These are phyloP conservation scores for Penicillium verhagenii DNA, from an alignment of 495 filamentous ascomycete genomes.

Conservation along the genomic window DNA sequence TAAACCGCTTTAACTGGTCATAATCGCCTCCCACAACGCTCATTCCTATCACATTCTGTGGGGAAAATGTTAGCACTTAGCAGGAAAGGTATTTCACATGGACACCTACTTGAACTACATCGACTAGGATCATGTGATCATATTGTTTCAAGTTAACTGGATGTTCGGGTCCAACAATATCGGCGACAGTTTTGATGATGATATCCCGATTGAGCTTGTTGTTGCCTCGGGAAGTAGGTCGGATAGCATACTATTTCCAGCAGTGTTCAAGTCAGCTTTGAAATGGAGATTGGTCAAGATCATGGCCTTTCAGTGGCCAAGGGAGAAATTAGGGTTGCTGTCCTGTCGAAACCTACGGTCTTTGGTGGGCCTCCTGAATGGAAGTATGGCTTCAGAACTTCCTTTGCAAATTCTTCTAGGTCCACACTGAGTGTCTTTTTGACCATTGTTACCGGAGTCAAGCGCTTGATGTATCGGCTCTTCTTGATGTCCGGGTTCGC, in stretches of 20 bases:
- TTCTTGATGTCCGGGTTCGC: slow-evolving; percentile 52
- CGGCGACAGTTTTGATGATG: slow-evolving; percentile 79
- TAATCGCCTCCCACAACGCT: slow-evolving; percentile 71
- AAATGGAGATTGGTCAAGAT: background rate
- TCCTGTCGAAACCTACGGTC: slow-evolving; percentile 39
- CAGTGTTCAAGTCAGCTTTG: slow-evolving; percentile 3
- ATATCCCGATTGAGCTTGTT: slow-evolving; percentile 67
- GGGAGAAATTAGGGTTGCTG: background rate
- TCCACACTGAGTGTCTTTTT: slow-evolving; percentile 78
- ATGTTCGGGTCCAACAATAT: slow-evolving; percentile 63
- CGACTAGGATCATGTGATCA: slow-evolving; percentile 82
- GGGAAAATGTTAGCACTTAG: slow-evolving; percentile 9
- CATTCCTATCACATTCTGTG: slow-evolving; percentile 73
- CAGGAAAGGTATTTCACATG: background rate
- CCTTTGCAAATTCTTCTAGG: slow-evolving; percentile 65
- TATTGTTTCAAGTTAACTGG: slow-evolving; percentile 79
- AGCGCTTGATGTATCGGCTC: slow-evolving; percentile 74
- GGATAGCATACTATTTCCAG: slow-evolving; percentile 76
- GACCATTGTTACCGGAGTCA: slow-evolving; percentile 76
- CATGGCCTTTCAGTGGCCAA: background rate
- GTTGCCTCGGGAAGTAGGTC: slow-evolving; percentile 78
- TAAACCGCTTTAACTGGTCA: slow-evolving; percentile 68
- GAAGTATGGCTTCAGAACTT: slow-evolving; percentile 73
- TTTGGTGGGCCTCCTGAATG: slow-evolving; percentile 50
- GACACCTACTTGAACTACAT: slow-evolving; percentile 76